Base-by-base conservation (phyloP, 768 basidiomycete species). In the Pleurotus salmoneostramineus region DNA sequence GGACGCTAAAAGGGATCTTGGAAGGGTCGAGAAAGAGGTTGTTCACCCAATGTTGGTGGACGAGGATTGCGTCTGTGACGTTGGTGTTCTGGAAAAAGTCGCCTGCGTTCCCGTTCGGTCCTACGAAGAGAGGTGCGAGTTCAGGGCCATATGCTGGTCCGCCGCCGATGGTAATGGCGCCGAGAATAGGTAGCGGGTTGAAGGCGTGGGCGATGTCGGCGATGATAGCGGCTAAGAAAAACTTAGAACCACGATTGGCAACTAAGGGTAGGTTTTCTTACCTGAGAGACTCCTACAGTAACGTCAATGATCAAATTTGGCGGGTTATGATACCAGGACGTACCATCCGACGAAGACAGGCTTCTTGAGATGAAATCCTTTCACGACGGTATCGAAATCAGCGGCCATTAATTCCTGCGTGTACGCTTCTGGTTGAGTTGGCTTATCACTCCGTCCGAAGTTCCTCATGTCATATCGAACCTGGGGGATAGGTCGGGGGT, bases 391-490 rank as follows among this genome's bases (percentile, higher is more conserved):
- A 21, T 61, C 61, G 58, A 74, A 69, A 63, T 74, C 72, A n/a
- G 69, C 68, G 21, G 70, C 33, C n/a, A 21, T 51, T 32, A 17
- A 12, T 31, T 36, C 21, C 12, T 48, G 52, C 50, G 57, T 42
- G 33, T 58, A 33, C 4, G 33, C 57, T 8, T 58, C 57, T 17
- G 57, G 35, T 12, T 48, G 50, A 15, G 15, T 40, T 14, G 71
- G 71, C 52, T 72, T 72, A 32, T 69, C 72, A 57, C 70, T 72
- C 51, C 66, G 66, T 6, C 73, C 73, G 62, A 72, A 67, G 4
- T 71, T 72, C 12, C 73, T 64, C 45, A 65, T 65, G 49, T 74
- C 73, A 60, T 71, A 74, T 2, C 71, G 66, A 27, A 74, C 69
- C 71, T 74, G 34, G 31, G 48, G 47, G 5, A 15, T 7, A 6